phyloP scores from a whole-genome alignment of 2,329 filamentous ascomycete species.

The Sporothrix inflata region DNA sequence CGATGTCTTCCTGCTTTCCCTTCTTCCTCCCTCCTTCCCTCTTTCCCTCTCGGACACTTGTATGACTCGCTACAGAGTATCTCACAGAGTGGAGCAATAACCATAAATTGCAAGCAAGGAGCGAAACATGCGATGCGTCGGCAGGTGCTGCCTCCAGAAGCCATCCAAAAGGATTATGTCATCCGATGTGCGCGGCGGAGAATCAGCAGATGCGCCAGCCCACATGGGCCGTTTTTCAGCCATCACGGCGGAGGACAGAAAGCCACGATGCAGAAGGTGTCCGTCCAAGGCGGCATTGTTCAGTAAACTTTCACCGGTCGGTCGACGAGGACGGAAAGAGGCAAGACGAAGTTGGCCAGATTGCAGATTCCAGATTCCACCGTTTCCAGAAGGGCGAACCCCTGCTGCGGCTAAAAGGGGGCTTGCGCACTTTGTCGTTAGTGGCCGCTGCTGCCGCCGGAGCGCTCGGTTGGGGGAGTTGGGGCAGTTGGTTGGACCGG shows the following conservation, averaged over 20 bases:
- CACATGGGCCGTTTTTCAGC: background rate
- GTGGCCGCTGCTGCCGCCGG: constrained; percentile 21
- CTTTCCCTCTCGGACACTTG: constrained; percentile 1
- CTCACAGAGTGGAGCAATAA: background rate
- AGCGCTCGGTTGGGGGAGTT: constrained; percentile 23
- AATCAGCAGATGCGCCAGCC: constrained; percentile 22
- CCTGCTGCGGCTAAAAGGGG: constrained; percentile 12
- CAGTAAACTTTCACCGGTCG: constrained; percentile 7
- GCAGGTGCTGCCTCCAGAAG: background rate
- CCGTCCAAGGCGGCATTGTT: background rate
- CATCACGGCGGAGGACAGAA: background rate
- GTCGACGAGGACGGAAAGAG: background rate
- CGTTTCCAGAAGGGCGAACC: constrained; percentile 12
- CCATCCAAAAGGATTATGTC: background rate
- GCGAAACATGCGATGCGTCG: constrained; percentile 22
- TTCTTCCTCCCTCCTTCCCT: background rate
- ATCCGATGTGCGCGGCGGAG: constrained; percentile 7
- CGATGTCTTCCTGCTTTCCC: constrained; percentile 14
- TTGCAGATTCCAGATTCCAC: constrained; percentile 2
- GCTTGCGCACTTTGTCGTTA: constrained; percentile 11
- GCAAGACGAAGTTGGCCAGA: constrained; percentile 17
- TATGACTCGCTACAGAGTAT: constrained; percentile 20
- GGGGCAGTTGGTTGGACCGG: background rate
- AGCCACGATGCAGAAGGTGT: background rate
- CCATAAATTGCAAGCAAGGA: constrained; percentile 7